Evolutionary conservation across 192 early-diverging fungal species (phyloP).

Genomic region (Coemansia sp.): DNA sequence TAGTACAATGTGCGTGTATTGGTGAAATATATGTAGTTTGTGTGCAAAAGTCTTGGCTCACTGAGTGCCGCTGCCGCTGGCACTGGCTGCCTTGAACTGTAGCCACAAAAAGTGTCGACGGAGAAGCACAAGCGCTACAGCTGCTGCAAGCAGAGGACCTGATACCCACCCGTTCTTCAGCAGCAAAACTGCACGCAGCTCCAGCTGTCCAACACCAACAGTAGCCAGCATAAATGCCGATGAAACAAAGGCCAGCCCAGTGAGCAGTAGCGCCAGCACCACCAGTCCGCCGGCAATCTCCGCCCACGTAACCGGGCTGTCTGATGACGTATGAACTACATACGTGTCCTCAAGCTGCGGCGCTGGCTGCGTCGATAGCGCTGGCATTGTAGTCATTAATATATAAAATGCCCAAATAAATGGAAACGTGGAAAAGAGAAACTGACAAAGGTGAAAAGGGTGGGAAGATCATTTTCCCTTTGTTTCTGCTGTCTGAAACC

Average conservation of each 20-base stretch:
- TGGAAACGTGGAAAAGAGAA: background rate
- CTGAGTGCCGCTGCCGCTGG: constrained; percentile 1
- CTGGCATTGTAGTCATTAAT: background rate
- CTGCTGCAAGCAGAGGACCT: constrained; percentile 22
- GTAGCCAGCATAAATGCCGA: constrained; percentile 45
- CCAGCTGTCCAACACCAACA: constrained; percentile 45
- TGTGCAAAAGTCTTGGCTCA: background rate
- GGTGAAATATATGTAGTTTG: background rate
- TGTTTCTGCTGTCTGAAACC: background rate
- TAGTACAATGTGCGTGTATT: background rate
- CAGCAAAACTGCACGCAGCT: constrained; percentile 38
- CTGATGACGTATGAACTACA: constrained; percentile 3
- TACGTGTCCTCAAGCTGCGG: background rate
- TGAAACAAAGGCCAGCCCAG: constrained; percentile 26
- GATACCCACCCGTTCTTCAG: constrained; percentile 34
- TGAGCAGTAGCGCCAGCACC: constrained; percentile 29
- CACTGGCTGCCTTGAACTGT: constrained; percentile 2
- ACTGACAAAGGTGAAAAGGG: background rate
- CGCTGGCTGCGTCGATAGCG: background rate
- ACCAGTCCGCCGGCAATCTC: constrained; percentile 34
- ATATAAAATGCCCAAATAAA: background rate
- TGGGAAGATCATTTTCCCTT: background rate
- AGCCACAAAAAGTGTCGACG: constrained; percentile 4
- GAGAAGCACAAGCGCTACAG: constrained; percentile 15
- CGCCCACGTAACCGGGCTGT: constrained; percentile 22